A percentile compares a stretch with the other conserved stretches of the same genome.
Evolutionary conservation across 2,329 filamentous ascomycete genomes (phyloP).

Genomic region (Hymenoscyphus scutula): DNA sequence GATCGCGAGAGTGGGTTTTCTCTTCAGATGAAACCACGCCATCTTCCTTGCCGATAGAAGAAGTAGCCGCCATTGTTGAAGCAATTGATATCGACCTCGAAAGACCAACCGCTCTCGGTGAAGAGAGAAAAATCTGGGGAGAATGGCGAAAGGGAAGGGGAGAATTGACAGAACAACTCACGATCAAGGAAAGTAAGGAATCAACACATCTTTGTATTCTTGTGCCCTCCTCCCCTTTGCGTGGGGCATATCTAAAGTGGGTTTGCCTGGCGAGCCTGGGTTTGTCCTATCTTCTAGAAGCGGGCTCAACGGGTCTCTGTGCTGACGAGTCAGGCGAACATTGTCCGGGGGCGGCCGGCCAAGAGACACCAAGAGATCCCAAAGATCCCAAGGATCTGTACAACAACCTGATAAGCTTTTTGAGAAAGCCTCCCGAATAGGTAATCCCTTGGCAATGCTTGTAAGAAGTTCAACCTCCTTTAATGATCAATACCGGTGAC

Average conservation of each 20-base stretch:
- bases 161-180: neutral
- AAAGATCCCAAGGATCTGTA: slow-evolving; percentile 4
- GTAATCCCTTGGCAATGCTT: neutral
- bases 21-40: slow-evolving; percentile 23
- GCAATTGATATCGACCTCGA: neutral
- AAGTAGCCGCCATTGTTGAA: slow-evolving; percentile 22
- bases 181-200: neutral
- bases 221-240: neutral
- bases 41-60: slow-evolving; percentile 32
- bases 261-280: neutral
- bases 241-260: neutral
- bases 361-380: neutral
- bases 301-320: neutral
- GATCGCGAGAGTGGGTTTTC: slow-evolving; percentile 20
- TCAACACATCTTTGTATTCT: neutral
- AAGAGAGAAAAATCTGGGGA: neutral
- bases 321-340: neutral
- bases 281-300: slow-evolving; percentile 4
- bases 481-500: too few species aligned
- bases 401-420: neutral
- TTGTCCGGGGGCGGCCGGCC: neutral
- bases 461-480: neutral
- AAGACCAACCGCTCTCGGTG: neutral
- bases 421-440: neutral
- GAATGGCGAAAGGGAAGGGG: neutral